Evolutionary conservation across 352 stramenopile genomes (phyloP), one percentile per base, ranked within the genome.

Genomic region (Globisporangium yorkense): DNA sequence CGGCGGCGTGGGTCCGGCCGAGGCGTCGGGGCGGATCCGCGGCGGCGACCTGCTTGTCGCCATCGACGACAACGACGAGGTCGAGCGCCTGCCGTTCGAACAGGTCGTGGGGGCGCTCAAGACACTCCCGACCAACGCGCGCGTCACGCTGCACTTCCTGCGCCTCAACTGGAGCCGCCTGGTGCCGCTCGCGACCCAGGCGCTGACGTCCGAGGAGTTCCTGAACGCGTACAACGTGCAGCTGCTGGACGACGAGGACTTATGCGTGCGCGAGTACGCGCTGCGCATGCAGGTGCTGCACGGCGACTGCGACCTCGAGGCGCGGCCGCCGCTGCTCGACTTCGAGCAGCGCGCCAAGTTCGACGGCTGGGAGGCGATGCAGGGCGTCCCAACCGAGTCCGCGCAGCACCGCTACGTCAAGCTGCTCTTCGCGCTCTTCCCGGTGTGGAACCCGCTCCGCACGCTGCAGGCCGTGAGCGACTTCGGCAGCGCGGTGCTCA

Each of bases 381-480:
- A 87, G 37, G 81, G 82, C 27, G 82, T 70, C 0, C 68, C 70
- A 0, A 41, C 48, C 9, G 50, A 39, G 1, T 57, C 81, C 2
- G 83, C 83, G 2, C 66, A 65, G 21, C 83, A 95, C 54, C 87
- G 86, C 49, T 94, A 92, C 67, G 62, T 92, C 21, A 95, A 95
- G 52, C 52, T 93, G 21, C 54, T 92, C 45, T 80, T 93, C 49
- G 73, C 80, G 3, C 52, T 92, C 1, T 91, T 93, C 35, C 80
- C 79, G 2, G 65, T 76, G 24, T 89, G 77, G 81, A 81, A 89
- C 60, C 81, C 83, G 2, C 57, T 71, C 29, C 65, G 83, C 41
- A 63, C 88, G 27, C 47, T 92, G 9, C 64, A 72, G n/a, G 59
- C 69, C 3, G 49, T 92, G 8, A 69, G 63, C 0, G 77, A 80